phyloP scores from a whole-genome alignment of 768 basidiomycete genomes.

The Boletus rubropictus region DNA sequence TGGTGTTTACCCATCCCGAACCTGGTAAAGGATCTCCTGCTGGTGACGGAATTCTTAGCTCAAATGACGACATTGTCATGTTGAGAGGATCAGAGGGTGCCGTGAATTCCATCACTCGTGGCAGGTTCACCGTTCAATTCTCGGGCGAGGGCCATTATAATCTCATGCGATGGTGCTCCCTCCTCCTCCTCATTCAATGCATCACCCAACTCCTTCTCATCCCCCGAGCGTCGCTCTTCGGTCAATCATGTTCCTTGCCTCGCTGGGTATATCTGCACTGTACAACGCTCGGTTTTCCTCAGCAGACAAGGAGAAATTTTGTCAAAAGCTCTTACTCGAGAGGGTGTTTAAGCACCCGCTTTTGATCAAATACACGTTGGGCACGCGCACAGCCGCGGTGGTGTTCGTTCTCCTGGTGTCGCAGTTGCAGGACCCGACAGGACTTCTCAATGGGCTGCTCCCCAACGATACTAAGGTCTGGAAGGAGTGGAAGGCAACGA shows the following conservation, averaged over 20 bases:
- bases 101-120: background rate
- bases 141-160: background rate
- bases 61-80: constrained; percentile 17
- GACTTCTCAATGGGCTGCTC: background rate
- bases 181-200: background rate
- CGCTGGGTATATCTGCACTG: background rate
- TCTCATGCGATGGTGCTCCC: background rate
- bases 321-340: background rate
- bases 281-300: background rate
- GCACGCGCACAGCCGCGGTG: background rate
- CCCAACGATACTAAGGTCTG: background rate
- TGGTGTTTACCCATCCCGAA: constrained; percentile 17
- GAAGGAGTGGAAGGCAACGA: background rate
- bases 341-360: background rate
- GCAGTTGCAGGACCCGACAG: background rate
- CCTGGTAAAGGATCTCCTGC: constrained; percentile 20
- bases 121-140: background rate
- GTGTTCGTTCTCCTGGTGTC: background rate
- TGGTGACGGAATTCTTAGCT: constrained; percentile 26
- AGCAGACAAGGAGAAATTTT: background rate
- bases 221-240: background rate
- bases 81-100: constrained; percentile 15
- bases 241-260: background rate
- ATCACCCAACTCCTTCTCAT: background rate
- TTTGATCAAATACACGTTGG: background rate